Percentiles rank a stretch among this genome's conserved stretches.
Conservation (phyloP, 202 grass and related monocot genomes). For the Eragrostis tef region DNA sequence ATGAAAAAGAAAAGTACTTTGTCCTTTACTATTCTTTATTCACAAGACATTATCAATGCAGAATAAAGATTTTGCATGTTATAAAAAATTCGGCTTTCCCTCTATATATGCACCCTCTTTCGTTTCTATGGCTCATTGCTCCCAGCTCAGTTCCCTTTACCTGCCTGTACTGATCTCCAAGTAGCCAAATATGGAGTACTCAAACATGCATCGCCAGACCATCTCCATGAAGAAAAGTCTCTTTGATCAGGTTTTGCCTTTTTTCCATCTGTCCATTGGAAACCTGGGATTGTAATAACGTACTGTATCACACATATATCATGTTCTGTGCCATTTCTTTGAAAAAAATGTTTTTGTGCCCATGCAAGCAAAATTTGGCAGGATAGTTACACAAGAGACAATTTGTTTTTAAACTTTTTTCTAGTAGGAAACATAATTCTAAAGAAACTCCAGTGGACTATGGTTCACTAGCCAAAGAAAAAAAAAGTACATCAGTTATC, state of each 20-base stretch:
- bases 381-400: neutral
- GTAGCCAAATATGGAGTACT: conserved; percentile 59
- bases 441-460: conserved; percentile 1
- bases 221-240: conserved; percentile 70
- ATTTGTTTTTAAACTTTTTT: conserved; percentile 17
- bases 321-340: neutral
- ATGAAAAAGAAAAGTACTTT: conserved; percentile 43
- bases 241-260: conserved; percentile 73
- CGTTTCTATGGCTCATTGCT: conserved; percentile 44
- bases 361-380: conserved; percentile 9
- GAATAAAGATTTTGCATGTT: conserved; percentile 64
- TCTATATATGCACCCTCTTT: conserved; percentile 53
- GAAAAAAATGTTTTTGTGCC: neutral
- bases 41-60: conserved; percentile 59
- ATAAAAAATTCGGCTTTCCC: conserved; percentile 48
- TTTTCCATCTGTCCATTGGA: conserved; percentile 24
- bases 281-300: conserved; percentile 28
- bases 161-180: conserved; percentile 41
- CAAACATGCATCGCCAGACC: conserved; percentile 52
- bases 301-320: neutral
- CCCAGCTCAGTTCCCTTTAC: conserved; percentile 36
- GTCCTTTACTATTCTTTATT: conserved; percentile 60
- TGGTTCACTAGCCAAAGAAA: conserved; percentile 5
- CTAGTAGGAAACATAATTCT: conserved; percentile 4
- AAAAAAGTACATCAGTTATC: neutral